Percentiles rank a stretch among this genome's conserved stretches.
Evolutionary conservation across 768 basidiomycete genomes (phyloP).

Genomic region (Auricularia heimuer): DNA sequence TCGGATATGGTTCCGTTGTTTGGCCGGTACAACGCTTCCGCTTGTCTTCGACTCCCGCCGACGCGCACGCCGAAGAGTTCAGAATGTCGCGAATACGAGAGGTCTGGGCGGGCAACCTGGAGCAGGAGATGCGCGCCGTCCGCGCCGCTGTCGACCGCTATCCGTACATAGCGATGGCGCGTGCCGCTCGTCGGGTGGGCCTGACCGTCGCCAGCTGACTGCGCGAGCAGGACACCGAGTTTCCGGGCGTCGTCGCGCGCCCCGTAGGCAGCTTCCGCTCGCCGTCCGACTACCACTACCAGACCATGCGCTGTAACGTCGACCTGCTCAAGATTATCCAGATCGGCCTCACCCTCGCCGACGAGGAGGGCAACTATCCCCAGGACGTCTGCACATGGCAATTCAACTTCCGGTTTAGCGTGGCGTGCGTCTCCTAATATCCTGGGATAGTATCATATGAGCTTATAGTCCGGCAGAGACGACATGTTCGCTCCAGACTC

Average conservation of each 20-base stretch:
- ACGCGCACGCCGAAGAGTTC: neutral
- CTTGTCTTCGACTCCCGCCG: neutral
- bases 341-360: constrained; percentile 87
- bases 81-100: constrained; percentile 51
- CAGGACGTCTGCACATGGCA: constrained; percentile 94
- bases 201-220: constrained; percentile 8
- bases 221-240: constrained; percentile 81
- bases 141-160: constrained; percentile 82
- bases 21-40: too few species aligned
- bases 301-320: constrained; percentile 99
- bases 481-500: constrained; percentile 99
- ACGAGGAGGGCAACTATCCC: constrained; percentile 88
- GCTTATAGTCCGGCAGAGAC: constrained; percentile 42
- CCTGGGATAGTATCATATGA: constrained; percentile 7
- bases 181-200: constrained; percentile 13
- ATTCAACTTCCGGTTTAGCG: constrained; percentile 93
- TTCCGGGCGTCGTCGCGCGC: constrained; percentile 95
- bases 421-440: constrained; percentile 46
- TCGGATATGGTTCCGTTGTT: too few species aligned
- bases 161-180: constrained; percentile 87
- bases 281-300: constrained; percentile 97
- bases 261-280: constrained; percentile 96
- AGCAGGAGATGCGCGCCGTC: constrained; percentile 82
- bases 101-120: constrained; percentile 92
- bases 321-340: constrained; percentile 97